Base-by-base conservation (phyloP, 805 yeast genomes). In the Candida yuanshanica region DNA sequence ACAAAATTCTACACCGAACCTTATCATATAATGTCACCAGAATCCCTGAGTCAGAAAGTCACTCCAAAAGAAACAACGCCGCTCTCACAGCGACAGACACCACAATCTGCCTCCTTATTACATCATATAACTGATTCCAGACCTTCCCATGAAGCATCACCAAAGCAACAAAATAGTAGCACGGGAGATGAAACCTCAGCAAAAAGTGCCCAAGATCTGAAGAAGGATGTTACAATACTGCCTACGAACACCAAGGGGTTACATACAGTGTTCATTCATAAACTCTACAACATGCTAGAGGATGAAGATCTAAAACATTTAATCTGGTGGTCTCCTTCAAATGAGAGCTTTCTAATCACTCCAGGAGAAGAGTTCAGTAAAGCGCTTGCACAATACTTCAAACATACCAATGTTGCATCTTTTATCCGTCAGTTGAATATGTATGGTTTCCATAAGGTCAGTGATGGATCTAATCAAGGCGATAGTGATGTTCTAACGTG, bases 291-390 rank as follows among this genome's bases (percentile, higher is more conserved):
- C 48, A 91, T 91, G 95, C 72, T 91, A 37, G 95, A 90, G 52
- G 96, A 91, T 57, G 67, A 68, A 3, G 63, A 74, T 22, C 66
- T 91, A 25, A 66, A 75, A 42, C 93, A 83, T 56, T 70, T 91
- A 29, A 91, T 91, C 20, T 81, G 91, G 80, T 91, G 98, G 97
- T 64, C 87, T 1, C 69, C 76, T 10, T 55, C 78, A 10, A 75
- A 76, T 45, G 85, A 81, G 37, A 77, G 90, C 5, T 93, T 93
- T 53, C 74, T 79, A 42, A 77, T 91, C n/a, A 64, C 75, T 5
- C 96, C 96, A 1, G 82, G 83, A 38, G 96, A 90, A 59, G 90
- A 83, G 59, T 90, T 93, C 55, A 77, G 91, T 41, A 80, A 81
- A 56, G 90, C 83, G 14, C 49, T 68, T 32, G 72, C 69, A 42